A percentile compares a stretch with the other conserved stretches of the same genome.
Evolutionary conservation across 768 basidiomycete genomes (phyloP).

Genomic region (Boletus subcaerulescens): DNA sequence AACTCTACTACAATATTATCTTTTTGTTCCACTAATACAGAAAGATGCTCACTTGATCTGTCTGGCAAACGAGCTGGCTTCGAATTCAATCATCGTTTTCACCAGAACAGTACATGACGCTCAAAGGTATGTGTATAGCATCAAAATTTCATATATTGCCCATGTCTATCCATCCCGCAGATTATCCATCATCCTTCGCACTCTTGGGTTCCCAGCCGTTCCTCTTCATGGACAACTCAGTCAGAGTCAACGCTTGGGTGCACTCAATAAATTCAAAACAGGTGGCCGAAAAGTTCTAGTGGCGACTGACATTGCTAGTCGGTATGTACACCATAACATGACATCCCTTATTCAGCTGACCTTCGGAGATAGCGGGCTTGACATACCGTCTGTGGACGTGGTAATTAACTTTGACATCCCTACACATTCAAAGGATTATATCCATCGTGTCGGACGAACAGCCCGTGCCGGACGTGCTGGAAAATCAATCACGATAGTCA

Average conservation of each 20-base stretch:
- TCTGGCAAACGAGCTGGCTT: constrained; percentile 82
- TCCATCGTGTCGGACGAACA: constrained; percentile 96
- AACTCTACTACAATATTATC: constrained; percentile 92
- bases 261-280: constrained; percentile 92
- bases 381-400: constrained; percentile 93
- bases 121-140: constrained; percentile 50
- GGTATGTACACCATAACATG: constrained; percentile 44
- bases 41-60: constrained; percentile 92
- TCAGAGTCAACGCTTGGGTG: constrained; percentile 91
- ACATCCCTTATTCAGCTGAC: constrained; percentile 4
- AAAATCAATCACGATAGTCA: constrained; percentile 95
- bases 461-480: constrained; percentile 97
- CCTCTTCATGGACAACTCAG: constrained; percentile 94
- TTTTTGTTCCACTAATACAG: constrained; percentile 86
- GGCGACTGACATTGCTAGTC: constrained; percentile 94
- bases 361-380: constrained; percentile 63
- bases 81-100: constrained; percentile 94
- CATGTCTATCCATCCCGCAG: constrained; percentile 35
- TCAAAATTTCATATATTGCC: not conserved
- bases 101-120: constrained; percentile 95
- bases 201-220: constrained; percentile 90
- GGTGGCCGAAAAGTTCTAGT: constrained; percentile 90
- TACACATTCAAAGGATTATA: constrained; percentile 98
- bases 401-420: constrained; percentile 99
- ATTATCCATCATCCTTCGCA: constrained; percentile 83